Evolutionary conservation across 768 basidiomycete species (phyloP), one percentile per base, ranked within the genome.

Genomic region (Albatrellus ellisii): DNA sequence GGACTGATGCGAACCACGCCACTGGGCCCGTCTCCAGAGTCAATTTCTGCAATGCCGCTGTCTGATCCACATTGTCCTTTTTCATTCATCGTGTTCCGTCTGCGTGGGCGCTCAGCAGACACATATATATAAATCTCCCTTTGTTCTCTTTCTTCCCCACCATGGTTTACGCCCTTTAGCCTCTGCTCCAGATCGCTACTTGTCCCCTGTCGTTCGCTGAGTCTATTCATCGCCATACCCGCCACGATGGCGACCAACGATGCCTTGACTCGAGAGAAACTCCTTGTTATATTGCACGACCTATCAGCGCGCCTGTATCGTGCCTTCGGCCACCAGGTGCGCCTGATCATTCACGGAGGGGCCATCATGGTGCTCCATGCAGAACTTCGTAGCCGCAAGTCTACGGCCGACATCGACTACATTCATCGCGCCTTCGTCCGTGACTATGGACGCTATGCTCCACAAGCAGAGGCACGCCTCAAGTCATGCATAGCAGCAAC

Each of bases 341-440:
- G 73, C 5, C 65, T 84, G 14, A 73, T 82, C 36, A 64, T 79
- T 0, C 81, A 84, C 44, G 81, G 81, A 17, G 81, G 81, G 0
- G 79, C 77, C 0, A 77, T 77, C 42, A 81, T 83, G 77, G 67
- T 84, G 18, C 65, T 84, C 1, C 79, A 84, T 35, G 65, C 64
- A 54, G 40, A 53, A 42, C 42, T 62, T 63, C 42, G 63, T 59
- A 21, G 61, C 63, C 49, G 58, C 14, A 65, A 76, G 36, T 68
- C 65, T 14, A 84, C 81, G 0, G 65, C 77, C 25, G 80, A 84
- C 52, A 64, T 84, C 18, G 81, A 84, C 59, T 75, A 75, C 56
- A 71, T 80, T 43, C 62, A 70, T 22, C 69, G 81, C 3, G 69
- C 74, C 0, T 80, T 84, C 43, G 66, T 66, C 1, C 56, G 62